Percentiles rank a stretch among this genome's conserved stretches.
These are phyloP conservation scores for Exophiala sp. DNA, from an alignment of 2,329 filamentous ascomycete species.

Conservation along the genomic window DNA sequence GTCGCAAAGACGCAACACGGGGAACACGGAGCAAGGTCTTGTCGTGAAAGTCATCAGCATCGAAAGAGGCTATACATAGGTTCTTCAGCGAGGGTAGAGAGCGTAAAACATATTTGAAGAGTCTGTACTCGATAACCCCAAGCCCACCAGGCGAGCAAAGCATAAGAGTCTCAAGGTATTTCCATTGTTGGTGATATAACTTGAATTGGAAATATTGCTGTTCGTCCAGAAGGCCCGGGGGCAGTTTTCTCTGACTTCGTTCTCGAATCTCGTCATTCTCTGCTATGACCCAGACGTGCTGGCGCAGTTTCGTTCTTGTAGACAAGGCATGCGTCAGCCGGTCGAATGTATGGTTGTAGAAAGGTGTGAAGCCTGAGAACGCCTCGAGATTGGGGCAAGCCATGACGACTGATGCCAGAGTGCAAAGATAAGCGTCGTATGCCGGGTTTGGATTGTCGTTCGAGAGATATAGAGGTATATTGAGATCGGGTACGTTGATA, in stretches of 20 bases:
- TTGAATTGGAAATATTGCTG: conserved; percentile 52
- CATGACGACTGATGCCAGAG: conserved; percentile 57
- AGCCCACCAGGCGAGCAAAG: conserved; percentile 46
- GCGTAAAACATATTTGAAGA: conserved; percentile 53
- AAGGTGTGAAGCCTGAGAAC: conserved; percentile 52
- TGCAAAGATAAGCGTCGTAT: conserved; percentile 49
- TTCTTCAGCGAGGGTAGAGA: conserved; percentile 52
- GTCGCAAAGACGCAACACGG: conserved; percentile 51
- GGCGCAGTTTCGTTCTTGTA: conserved; percentile 51
- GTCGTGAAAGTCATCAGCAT: conserved; percentile 54
- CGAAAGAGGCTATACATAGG: conserved; percentile 54
- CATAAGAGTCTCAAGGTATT: conserved; percentile 52
- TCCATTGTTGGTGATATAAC: conserved; percentile 51
- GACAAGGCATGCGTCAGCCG: conserved; percentile 55
- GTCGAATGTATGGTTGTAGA: conserved; percentile 53
- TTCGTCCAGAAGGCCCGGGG: conserved; percentile 47
- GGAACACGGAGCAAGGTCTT: conserved; percentile 50
- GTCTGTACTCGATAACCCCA: conserved; percentile 50
- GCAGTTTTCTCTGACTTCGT: conserved; percentile 33
- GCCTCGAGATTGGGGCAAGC: conserved; percentile 56
- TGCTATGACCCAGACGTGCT: conserved; percentile 56
- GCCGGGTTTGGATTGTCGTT: conserved; percentile 37
- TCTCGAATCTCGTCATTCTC: conserved; percentile 41
- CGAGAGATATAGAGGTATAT: conserved; percentile 34
- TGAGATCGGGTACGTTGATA: conserved; percentile 51